These are phyloP conservation scores for Gynochthodes officinalis DNA, from an alignment of 257 asterid genomes.

Conservation along the genomic window DNA sequence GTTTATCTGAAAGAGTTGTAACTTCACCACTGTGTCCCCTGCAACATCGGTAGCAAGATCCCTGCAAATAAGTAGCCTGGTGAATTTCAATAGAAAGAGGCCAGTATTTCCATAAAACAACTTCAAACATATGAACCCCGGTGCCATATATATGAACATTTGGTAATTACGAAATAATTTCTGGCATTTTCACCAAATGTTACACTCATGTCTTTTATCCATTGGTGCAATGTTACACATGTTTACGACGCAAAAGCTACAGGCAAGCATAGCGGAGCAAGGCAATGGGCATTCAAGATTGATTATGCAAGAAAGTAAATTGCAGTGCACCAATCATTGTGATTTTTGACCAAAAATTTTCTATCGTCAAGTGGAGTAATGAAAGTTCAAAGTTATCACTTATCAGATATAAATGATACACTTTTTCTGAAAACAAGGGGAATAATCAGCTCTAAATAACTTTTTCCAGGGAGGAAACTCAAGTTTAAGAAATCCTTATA, in stretches of 20 bases:
- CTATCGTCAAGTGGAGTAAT: background rate
- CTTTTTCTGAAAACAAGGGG: background rate
- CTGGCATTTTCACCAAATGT: background rate
- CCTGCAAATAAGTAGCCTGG: slow-evolving; percentile 40
- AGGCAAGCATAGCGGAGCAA: background rate
- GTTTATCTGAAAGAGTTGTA: slow-evolving; percentile 63
- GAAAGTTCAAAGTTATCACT: slow-evolving; percentile 3
- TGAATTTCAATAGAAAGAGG: slow-evolving; percentile 2
- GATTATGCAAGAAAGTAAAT: background rate
- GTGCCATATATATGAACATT: background rate
- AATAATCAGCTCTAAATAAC: too few relatives aligned
- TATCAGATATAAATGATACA: background rate
- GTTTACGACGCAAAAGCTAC: background rate
- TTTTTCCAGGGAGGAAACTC: too few relatives aligned
- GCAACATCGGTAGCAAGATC: slow-evolving; percentile 57
- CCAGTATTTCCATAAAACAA: background rate
- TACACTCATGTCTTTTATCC: background rate
- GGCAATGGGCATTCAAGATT: background rate
- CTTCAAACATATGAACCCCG: background rate
- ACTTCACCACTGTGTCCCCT: slow-evolving; percentile 72
- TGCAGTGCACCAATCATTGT: too few relatives aligned
- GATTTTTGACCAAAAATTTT: background rate
- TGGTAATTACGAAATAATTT: background rate
- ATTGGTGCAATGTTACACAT: background rate
- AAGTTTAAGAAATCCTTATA: background rate